Conservation (phyloP, 2,329 filamentous ascomycete genomes). For the Arachnopeziza araneosa region DNA sequence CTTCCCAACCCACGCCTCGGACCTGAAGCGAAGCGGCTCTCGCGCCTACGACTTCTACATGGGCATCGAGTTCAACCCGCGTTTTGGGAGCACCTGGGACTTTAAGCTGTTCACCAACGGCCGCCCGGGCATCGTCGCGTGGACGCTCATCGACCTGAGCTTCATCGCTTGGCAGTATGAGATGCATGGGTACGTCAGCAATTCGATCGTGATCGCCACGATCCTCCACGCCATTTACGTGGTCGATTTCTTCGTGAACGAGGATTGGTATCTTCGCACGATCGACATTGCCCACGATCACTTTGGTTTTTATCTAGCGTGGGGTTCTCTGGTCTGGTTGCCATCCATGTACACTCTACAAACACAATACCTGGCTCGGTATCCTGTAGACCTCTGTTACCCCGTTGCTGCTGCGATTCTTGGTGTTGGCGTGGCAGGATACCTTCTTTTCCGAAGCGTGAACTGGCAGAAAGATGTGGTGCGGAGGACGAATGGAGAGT, state of each 20-base stretch:
- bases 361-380: constrained; percentile 40
- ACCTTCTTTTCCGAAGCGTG: constrained; percentile 39
- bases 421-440: constrained; percentile 33
- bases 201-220: constrained; percentile 38
- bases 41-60: constrained; percentile 42
- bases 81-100: constrained; percentile 38
- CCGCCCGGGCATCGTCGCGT: constrained; percentile 41
- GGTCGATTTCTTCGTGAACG: constrained; percentile 44
- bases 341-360: constrained; percentile 43
- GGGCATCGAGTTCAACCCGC: constrained; percentile 42
- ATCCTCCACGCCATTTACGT: constrained; percentile 41
- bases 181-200: constrained; percentile 34
- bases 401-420: constrained; percentile 25
- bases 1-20: constrained; percentile 35
- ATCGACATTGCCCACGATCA: constrained; percentile 40
- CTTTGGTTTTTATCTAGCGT: constrained; percentile 37
- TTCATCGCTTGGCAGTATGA: constrained; percentile 39
- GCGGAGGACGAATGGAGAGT: constrained; percentile 35
- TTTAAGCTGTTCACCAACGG: constrained; percentile 44
- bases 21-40: constrained; percentile 39
- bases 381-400: constrained; percentile 32
- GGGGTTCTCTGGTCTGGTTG: constrained; percentile 42
- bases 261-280: constrained; percentile 42
- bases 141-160: constrained; percentile 39
- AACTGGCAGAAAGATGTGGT: constrained; percentile 41